Conservation (phyloP, 1,139 yeast species). For the Debaryomyces nepalensis region DNA sequence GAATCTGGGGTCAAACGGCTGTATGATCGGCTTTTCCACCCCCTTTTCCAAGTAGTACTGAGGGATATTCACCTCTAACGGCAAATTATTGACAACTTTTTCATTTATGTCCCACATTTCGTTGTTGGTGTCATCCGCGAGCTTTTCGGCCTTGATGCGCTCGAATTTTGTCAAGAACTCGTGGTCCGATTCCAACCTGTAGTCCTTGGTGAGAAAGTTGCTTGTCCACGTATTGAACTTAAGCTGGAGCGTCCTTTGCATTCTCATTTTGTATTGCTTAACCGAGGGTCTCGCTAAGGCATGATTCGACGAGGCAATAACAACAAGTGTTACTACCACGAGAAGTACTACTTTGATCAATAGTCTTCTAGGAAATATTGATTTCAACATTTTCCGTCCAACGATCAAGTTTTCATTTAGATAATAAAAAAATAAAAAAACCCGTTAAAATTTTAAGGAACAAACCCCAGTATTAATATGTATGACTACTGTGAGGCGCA, state of each 20-base stretch:
- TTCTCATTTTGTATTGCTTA: slow-evolving; percentile 18
- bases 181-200: slow-evolving; percentile 25
- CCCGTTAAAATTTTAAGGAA: neutral
- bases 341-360: slow-evolving; percentile 6
- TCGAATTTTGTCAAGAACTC: slow-evolving; percentile 22
- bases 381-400: slow-evolving; percentile 5
- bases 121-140: slow-evolving; percentile 24
- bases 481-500: slow-evolving; percentile 7
- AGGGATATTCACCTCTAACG: slow-evolving; percentile 27
- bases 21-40: slow-evolving; percentile 27
- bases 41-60: slow-evolving; percentile 16
- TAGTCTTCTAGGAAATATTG: slow-evolving; percentile 6
- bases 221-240: slow-evolving; percentile 25
- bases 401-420: neutral
- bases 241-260: slow-evolving; percentile 20
- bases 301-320: slow-evolving; percentile 4
- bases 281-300: slow-evolving; percentile 17
- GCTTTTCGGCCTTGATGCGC: slow-evolving; percentile 20
- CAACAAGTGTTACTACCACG: slow-evolving; percentile 1
- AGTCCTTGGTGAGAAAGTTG: slow-evolving; percentile 25
- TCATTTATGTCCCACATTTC: slow-evolving; percentile 36
- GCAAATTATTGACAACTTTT: slow-evolving; percentile 17
- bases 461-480: neutral
- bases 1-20: slow-evolving; percentile 55
- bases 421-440: neutral